These are phyloP conservation scores for Zoysia japonica DNA, from an alignment of 176 grass and related monocot genomes.

Conservation along the genomic window DNA sequence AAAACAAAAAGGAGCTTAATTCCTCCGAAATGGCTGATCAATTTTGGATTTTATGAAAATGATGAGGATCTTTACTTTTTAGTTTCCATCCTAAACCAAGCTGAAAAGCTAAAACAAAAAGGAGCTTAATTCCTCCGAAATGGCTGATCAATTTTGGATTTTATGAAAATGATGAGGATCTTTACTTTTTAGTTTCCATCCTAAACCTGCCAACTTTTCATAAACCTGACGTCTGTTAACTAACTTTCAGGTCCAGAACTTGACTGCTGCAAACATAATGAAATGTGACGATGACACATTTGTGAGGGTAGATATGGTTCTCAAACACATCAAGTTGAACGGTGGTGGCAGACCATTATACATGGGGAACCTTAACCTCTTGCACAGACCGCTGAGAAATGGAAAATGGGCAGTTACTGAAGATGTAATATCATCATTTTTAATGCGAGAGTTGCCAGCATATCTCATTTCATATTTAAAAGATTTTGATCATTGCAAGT, in stretches of 20 bases:
- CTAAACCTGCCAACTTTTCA: neutral
- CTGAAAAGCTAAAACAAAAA: neutral
- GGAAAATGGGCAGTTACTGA: slow-evolving; percentile 94
- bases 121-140: slow-evolving; percentile 11
- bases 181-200: slow-evolving; percentile 22
- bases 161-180: slow-evolving; percentile 6
- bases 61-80: neutral
- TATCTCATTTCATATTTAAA: slow-evolving; percentile 7
- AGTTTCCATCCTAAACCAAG: neutral
- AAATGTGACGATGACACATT: slow-evolving; percentile 97
- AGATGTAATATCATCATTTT: slow-evolving; percentile 57
- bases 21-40: slow-evolving; percentile 2
- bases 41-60: slow-evolving; percentile 15
- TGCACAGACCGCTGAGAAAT: slow-evolving; percentile 85
- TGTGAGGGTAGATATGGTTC: slow-evolving; percentile 78
- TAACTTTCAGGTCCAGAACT: slow-evolving; percentile 72
- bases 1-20: slow-evolving; percentile 10
- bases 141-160: slow-evolving; percentile 3
- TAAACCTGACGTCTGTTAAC: slow-evolving; percentile 25
- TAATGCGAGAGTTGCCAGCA: neutral
- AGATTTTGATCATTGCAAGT: neutral
- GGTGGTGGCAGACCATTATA: slow-evolving; percentile 60
- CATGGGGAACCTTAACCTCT: slow-evolving; percentile 93
- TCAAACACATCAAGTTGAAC: slow-evolving; percentile 70
- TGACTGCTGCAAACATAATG: slow-evolving; percentile 79